Percentiles rank a stretch among this genome's conserved stretches.
phyloP scores from a whole-genome alignment of 2,329 filamentous ascomycete genomes.

The Beauveria caledonica region DNA sequence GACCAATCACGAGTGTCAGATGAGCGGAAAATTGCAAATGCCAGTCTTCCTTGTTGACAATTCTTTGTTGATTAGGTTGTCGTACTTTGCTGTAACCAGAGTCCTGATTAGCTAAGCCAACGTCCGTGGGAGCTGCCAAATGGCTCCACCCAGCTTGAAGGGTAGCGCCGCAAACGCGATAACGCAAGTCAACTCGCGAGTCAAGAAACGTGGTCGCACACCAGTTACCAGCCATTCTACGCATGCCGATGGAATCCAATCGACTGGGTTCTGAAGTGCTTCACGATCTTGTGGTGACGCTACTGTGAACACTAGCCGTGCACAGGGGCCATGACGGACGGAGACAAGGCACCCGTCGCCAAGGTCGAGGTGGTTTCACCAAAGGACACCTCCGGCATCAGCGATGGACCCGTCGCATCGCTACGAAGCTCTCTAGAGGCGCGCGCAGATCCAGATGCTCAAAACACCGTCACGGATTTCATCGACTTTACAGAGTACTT shows the following conservation, averaged over 20 bases:
- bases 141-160: neutral
- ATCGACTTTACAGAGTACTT: slow-evolving; percentile 64
- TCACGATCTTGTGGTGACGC: neutral
- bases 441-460: slow-evolving; percentile 56
- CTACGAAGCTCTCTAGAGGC: slow-evolving; percentile 34
- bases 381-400: slow-evolving; percentile 24
- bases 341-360: slow-evolving; percentile 15
- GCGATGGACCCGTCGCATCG: slow-evolving; percentile 16
- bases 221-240: neutral
- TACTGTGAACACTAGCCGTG: neutral
- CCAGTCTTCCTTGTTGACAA: neutral
- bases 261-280: neutral
- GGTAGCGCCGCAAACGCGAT: slow-evolving; percentile 4
- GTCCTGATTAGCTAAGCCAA: neutral
- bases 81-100: neutral
- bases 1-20: neutral
- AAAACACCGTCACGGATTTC: slow-evolving; percentile 62
- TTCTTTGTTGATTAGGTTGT: neutral
- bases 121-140: neutral
- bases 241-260: neutral
- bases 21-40: neutral
- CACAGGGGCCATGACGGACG: slow-evolving; percentile 15
- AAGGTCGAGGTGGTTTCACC: slow-evolving; percentile 28
- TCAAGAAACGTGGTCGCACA: neutral
- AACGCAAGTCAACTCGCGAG: neutral